Base-by-base conservation (phyloP, 352 stramenopile genomes). In the Globisporangium spiculum region DNA sequence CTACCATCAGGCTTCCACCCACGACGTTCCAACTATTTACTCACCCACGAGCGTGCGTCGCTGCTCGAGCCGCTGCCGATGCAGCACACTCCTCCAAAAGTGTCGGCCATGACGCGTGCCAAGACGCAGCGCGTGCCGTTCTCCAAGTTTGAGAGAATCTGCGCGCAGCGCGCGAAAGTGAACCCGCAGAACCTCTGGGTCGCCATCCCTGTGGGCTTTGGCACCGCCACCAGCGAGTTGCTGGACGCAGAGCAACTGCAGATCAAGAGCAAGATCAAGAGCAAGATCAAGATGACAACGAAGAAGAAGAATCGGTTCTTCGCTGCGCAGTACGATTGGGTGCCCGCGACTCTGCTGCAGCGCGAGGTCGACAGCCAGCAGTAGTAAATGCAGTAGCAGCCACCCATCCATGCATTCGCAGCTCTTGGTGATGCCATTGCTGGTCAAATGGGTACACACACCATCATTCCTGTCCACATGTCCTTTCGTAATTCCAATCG, bases 151-250 rank as follows among this genome's bases (percentile, higher is more conserved):
- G 68, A 87, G 63, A 76, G 77, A 58, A 84, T 86, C n/a, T 55
- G 76, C 12, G 68, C 65, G 8, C 65, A 71, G 66, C 70, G 77
- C 30, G 74, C 74, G 26, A 74, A 71, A 36, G 83, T 91, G 26
- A 90, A 89, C 61, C 57, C 83, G 46, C 61, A 70, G 44, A 87
- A 87, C 56, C 66, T 88, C 56, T 91, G 81, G 81, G 81, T 91
- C 20, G 81, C 83, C 24, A 82, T 91, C 30, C 83, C 83, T 1
- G 74, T 81, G 22, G 67, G 65, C 18, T 76, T 65, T 69, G 34
- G 53, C 22, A 55, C 67, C 0, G 16, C 1, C 3, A 34, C 8
- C 22, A 38, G 8, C 8, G 54, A 30, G 10, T 27, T 5, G 32
- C 32, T 36, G 54, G 14, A 38, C 26, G 3, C 24, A 14, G 54